Percentiles rank a stretch among this genome's conserved stretches.
phyloP scores from a whole-genome alignment of 768 basidiomycete genomes.

The Melanogaster broomeanus region DNA sequence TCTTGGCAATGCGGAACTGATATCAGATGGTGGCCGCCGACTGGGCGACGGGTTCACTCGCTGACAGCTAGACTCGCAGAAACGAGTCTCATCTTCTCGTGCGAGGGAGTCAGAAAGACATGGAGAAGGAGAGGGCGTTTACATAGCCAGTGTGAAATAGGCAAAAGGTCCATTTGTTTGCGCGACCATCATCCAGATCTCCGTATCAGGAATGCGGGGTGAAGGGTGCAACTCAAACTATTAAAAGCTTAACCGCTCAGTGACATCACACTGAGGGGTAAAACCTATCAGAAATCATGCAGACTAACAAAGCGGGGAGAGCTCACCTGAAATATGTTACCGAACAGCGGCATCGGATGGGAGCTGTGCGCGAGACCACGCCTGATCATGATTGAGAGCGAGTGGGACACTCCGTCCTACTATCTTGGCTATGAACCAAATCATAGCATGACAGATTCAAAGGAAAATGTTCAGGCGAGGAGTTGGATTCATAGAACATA shows the following conservation, averaged over 20 bases:
- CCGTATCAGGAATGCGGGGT: conserved; percentile 17
- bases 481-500: conserved; percentile 44
- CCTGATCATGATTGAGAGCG: conserved; percentile 12
- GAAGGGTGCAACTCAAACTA: conserved; percentile 20
- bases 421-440: conserved; percentile 65
- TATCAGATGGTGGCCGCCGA: conserved; percentile 3
- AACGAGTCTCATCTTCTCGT: neutral
- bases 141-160: neutral
- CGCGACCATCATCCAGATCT: neutral
- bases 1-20: conserved; percentile 2
- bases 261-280: neutral
- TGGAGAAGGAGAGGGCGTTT: neutral
- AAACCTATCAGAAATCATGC: neutral
- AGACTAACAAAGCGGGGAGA: neutral
- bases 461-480: conserved; percentile 29
- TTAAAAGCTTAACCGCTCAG: conserved; percentile 25
- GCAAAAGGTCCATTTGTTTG: neutral
- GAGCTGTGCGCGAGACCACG: neutral
- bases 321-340: neutral
- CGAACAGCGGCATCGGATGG: neutral
- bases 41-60: conserved; percentile 10
- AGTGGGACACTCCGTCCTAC: conserved; percentile 44
- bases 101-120: neutral
- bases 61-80: neutral
- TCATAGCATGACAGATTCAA: conserved; percentile 35